Base-by-base conservation (phyloP, 805 yeast species). In the Jamesozyma spencerorum region DNA sequence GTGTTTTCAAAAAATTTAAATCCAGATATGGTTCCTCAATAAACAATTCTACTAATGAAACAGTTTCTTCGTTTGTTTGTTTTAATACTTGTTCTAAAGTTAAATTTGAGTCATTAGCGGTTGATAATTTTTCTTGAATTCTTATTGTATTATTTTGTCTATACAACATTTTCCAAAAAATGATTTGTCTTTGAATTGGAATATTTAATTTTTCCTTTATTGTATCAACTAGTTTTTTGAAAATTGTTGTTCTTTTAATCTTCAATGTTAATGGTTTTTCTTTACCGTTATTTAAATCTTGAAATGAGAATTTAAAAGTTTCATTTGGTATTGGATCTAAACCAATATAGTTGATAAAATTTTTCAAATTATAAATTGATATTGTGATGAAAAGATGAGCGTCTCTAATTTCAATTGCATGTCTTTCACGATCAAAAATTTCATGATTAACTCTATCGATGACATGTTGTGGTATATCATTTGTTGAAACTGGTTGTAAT, bases 61-160 rank as follows among this genome's bases (percentile, higher is more conserved):
- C 58, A 1, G 34, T 6, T 18, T 43, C 43, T 18, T 38, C 46
- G 18, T 37, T 38, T n/a, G 36, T 32, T 34, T 36, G 35, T n/a
- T 38, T 38, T 35, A 73, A 71, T 2, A 79, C 68, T 32, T 73
- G 73, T 29, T 72, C 79, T 17, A 84, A 63, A 0, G 78, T 66
- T 8, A 63, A 36, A 30, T 38, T 24, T 12, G 66, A 18, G 4
- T 32, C n/a, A 5, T 32, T 26, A 15, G 15, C 12, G 4, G 14
- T 20, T 10, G n/a, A n/a, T 5, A 77, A 46, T 3, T 67, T 67
- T 5, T 60, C 44, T 43, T 75, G 79, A 1, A 85, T 74, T 48
- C 96, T 71, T 37, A 74, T 62, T 0, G 96, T 83, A 45, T 71
- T 74, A 57, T 85, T 85, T 47, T 79, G 75, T 37, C 95, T 70